These are phyloP conservation scores for Syzygium syzygioides DNA, from an alignment of 441 rosid species.

Conservation along the genomic window DNA sequence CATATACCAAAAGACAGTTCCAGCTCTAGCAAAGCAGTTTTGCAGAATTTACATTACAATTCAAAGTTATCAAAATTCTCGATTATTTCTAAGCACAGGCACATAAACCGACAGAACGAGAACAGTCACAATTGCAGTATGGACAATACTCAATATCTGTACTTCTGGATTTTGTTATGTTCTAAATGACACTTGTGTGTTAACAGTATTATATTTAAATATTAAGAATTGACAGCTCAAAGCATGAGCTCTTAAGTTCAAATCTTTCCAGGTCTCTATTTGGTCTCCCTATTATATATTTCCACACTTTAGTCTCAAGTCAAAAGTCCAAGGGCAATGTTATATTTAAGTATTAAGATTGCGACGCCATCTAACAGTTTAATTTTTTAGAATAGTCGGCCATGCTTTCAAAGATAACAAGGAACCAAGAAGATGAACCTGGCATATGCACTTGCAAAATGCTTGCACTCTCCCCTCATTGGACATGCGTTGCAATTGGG, in stretches of 20 bases:
- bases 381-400: neutral
- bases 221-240: neutral
- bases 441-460: slow-evolving; percentile 98
- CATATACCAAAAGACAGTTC: neutral
- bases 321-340: neutral
- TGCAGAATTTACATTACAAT: neutral
- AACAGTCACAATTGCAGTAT: neutral
- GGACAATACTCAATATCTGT: neutral
- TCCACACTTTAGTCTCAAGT: neutral
- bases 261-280: neutral
- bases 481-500: slow-evolving; percentile 99
- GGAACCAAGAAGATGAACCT: slow-evolving; percentile 42
- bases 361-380: rapidly evolving
- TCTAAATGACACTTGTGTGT: neutral
- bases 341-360: neutral
- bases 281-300: neutral
- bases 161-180: neutral
- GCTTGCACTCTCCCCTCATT: slow-evolving; percentile 97
- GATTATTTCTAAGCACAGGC: neutral
- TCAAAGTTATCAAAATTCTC: neutral
- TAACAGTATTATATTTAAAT: neutral
- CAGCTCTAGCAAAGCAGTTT: neutral
- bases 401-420: neutral
- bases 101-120: neutral
- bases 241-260: neutral